phyloP scores from a whole-genome alignment of 192 early-diverging fungal genomes.

The Podila epigama region DNA sequence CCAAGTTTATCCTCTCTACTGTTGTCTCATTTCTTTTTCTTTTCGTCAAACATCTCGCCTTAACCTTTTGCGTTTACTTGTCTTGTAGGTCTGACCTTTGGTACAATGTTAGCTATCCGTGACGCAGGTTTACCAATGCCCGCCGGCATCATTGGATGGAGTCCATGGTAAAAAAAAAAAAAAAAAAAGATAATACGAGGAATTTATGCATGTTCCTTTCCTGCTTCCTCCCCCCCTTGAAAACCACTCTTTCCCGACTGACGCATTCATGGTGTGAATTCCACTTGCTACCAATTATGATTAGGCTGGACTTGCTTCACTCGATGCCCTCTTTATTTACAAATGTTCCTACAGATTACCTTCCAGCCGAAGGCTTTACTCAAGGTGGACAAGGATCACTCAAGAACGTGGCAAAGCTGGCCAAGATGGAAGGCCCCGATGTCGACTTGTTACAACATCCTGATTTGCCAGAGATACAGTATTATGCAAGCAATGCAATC shows the following conservation, averaged over 20 bases:
- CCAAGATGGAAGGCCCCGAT: conserved; percentile 1
- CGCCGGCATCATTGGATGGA: conserved; percentile 62
- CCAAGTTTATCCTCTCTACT: too few species aligned
- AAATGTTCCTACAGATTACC: conserved; percentile 51
- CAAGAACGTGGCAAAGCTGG: conserved; percentile 35
- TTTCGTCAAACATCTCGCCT: not conserved
- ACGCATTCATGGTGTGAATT: not conserved
- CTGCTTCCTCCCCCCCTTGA: too few species aligned
- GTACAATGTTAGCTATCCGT: conserved; percentile 61
- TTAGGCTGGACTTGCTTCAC: conserved; percentile 56
- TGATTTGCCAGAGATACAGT: conserved; percentile 47
- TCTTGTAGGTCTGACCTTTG: conserved; percentile 56
- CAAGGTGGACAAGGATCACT: conserved; percentile 40
- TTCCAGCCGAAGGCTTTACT: conserved; percentile 56
- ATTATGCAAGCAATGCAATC: conserved; percentile 55
- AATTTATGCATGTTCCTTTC: too few species aligned
- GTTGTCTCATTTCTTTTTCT: too few species aligned
- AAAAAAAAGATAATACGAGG: too few species aligned
- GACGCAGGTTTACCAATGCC: conserved; percentile 66
- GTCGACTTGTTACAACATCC: conserved; percentile 23
- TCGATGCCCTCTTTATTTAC: conserved; percentile 57
- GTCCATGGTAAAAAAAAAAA: conserved; percentile 65
- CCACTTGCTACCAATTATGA: not conserved
- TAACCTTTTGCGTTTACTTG: not conserved
- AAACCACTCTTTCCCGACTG: too few species aligned